Base-by-base conservation (phyloP, 331 rosid genomes). In the Acacia pycnantha region DNA sequence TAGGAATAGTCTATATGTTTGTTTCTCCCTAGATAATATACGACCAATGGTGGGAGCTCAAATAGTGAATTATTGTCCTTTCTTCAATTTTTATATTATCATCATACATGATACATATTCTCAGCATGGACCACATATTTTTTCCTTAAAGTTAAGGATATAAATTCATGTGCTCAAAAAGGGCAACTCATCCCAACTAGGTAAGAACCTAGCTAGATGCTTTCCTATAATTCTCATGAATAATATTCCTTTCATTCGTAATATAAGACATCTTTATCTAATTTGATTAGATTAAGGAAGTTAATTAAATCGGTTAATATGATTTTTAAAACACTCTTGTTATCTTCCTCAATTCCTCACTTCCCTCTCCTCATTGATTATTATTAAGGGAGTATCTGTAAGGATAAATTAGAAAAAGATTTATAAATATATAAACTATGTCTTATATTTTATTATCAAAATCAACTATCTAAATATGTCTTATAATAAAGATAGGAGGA, bases 161-260 rank as follows among this genome's bases (percentile, higher is more conserved):
- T 12, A 7, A 68, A 31, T 31, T 77, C 54, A 37, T 81, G 64
- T 1, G 50, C 54, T 56, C 43, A 46, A 75, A 12, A 65, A 66
- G 48, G 62, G 54, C 46, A 22, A 67, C 51, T 26, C 64, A 59
- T 54, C 51, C 41, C 44, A 58, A 18, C 50, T n/a, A 31, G 33
- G 56, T 31, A 71, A 74, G 77, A 75, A 50, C 37, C 58, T 75
- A 76, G 74, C 14, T 71, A 62, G 61, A 82, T 86, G 79, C 77
- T 48, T 82, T 29, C 18, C 47, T 44, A 73, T 66, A 54, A 27
- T 73, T 56, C 19, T 2, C 31, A 56, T 14, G 0, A 58, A 58
- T 58, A 22, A 48, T 37, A 6, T 0, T 6, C 2, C 0, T 35
- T 35, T 0, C 0, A 0, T 37, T 1, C 0, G 6, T 6, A 37